Percentiles rank a stretch among this genome's conserved stretches.
Evolutionary conservation across 306 rosid species (phyloP).

Genomic region (Pyrus betulifolia): DNA sequence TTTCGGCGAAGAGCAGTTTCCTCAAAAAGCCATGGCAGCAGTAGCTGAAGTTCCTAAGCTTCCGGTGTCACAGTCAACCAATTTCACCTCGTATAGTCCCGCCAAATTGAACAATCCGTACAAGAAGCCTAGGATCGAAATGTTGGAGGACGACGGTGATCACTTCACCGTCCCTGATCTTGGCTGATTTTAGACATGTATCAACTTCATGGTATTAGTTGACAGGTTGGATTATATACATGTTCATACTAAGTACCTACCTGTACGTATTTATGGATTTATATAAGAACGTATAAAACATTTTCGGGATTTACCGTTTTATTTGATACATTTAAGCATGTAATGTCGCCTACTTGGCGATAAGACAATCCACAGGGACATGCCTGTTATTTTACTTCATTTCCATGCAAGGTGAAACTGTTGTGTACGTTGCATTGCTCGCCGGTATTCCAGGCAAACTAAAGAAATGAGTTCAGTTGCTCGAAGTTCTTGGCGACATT

Average conservation of each 20-base stretch:
- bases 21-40: conserved; percentile 60
- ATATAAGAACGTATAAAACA: conserved; percentile 13
- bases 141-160: conserved; percentile 63
- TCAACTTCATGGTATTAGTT: conserved; percentile 1
- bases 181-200: conserved; percentile 28
- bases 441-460: no score
- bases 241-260: conserved; percentile 7
- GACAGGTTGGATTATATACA: conserved; percentile 15
- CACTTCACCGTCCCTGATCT: conserved; percentile 84
- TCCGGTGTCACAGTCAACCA: conserved; percentile 42
- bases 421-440: no score
- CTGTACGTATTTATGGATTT: conserved; percentile 13
- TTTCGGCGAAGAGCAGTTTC: conserved; percentile 51
- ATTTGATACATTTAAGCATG: not conserved
- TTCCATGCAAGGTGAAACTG: no score
- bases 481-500: no score
- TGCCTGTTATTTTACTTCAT: no score
- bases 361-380: no score
- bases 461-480: no score
- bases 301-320: not conserved
- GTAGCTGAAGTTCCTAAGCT: conserved; percentile 97
- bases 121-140: conserved; percentile 80
- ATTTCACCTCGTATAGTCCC: conserved; percentile 33
- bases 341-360: not conserved
- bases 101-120: conserved; percentile 39